Conservation (phyloP, 495 filamentous ascomycete genomes). For the Neurospora sp. region DNA sequence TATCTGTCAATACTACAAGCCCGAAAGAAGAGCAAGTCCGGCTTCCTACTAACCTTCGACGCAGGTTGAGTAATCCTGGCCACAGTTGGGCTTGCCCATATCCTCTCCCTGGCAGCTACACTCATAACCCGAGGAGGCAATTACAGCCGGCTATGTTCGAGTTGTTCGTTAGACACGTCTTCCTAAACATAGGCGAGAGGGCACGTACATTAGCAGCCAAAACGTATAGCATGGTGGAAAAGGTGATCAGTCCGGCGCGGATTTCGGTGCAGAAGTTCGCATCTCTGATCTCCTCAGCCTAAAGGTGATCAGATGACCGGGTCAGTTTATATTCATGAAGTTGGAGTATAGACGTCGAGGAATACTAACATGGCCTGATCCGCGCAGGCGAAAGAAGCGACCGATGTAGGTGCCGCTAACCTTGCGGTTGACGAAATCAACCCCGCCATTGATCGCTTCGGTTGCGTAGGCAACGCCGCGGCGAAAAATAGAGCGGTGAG, state of each 20-base stretch:
- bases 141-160: constrained; percentile 46
- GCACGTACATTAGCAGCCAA: constrained; percentile 46
- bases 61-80: constrained; percentile 17
- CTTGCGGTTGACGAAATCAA: constrained; percentile 1
- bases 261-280: constrained; percentile 66
- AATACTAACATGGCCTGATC: constrained; percentile 53
- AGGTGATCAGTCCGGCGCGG: constrained; percentile 72
- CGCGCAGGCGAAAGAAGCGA: constrained; percentile 60
- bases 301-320: constrained; percentile 7
- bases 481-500: background rate
- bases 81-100: constrained; percentile 7
- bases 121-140: constrained; percentile 49
- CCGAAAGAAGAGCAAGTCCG: background rate
- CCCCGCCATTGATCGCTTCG: background rate
- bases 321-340: background rate
- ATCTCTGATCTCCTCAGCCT: constrained; percentile 48
- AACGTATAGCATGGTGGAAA: constrained; percentile 80
- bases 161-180: background rate
- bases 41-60: background rate
- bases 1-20: background rate
- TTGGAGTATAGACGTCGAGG: background rate
- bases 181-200: constrained; percentile 30
- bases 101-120: constrained; percentile 3
- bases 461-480: background rate
- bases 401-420: constrained; percentile 47